Percentiles rank a stretch among this genome's conserved stretches.
phyloP scores from a whole-genome alignment of 352 stramenopile species.

The Pythium myriotylum region DNA sequence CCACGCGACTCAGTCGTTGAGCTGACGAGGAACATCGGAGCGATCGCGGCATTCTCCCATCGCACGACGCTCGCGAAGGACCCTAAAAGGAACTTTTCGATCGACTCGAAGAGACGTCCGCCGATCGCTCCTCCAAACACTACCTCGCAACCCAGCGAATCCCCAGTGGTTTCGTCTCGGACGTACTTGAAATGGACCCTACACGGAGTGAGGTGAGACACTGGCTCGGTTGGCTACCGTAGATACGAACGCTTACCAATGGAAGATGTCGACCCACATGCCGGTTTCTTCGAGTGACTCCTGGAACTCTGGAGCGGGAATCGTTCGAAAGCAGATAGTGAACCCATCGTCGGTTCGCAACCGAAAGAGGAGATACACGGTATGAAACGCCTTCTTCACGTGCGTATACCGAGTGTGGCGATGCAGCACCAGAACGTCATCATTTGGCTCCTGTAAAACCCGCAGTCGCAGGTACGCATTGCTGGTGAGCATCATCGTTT shows the following conservation, averaged over 20 bases:
- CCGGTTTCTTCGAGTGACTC: conserved; percentile 44
- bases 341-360: conserved; percentile 56
- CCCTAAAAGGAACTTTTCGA: conserved; percentile 19
- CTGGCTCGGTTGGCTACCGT: too few species aligned
- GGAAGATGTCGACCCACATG: conserved; percentile 60
- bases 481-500: conserved; percentile 39
- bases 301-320: conserved; percentile 51
- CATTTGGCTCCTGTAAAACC: conserved; percentile 51
- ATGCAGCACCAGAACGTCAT: conserved; percentile 52
- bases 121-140: conserved; percentile 43
- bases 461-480: conserved; percentile 40
- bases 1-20: background rate
- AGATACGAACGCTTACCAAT: conserved; percentile 38
- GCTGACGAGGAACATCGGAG: conserved; percentile 22
- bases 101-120: conserved; percentile 1
- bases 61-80: conserved; percentile 24
- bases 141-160: conserved; percentile 39
- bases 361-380: conserved; percentile 70
- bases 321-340: conserved; percentile 65
- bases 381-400: conserved; percentile 50
- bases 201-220: background rate
- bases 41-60: conserved; percentile 28
- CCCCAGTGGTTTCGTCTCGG: conserved; percentile 33
- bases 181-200: conserved; percentile 49
- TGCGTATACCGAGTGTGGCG: conserved; percentile 49